A percentile compares a stretch with the other conserved stretches of the same genome.
These are phyloP conservation scores for Eimeria sp. DNA, from an alignment of 169 alveolate genomes.

Conservation along the genomic window DNA sequence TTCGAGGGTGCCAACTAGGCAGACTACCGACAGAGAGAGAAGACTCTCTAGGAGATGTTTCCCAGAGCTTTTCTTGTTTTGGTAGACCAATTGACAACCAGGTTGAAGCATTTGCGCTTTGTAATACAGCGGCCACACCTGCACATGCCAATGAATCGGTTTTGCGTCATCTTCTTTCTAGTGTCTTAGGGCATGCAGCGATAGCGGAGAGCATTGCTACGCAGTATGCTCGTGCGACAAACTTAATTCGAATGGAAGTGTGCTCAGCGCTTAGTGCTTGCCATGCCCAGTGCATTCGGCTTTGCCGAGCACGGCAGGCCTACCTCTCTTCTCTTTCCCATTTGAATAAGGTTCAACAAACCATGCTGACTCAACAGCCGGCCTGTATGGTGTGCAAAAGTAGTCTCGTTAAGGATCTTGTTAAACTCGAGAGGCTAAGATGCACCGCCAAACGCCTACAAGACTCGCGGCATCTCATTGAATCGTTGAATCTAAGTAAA, in stretches of 20 bases:
- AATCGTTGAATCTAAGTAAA: constrained; percentile 4
- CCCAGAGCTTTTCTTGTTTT: neutral
- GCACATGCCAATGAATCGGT: neutral
- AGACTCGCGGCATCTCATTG: constrained; percentile 17
- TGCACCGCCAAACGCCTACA: neutral
- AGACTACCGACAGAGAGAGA: neutral
- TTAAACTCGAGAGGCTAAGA: neutral
- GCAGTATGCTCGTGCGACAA: constrained; percentile 21
- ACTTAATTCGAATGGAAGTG: neutral
- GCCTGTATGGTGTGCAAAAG: neutral
- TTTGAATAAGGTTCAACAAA: neutral
- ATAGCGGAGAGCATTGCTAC: neutral
- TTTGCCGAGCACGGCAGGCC: neutral
- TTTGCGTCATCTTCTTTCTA: neutral
- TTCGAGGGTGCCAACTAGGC: neutral
- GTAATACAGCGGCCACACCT: neutral
- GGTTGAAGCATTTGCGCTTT: neutral
- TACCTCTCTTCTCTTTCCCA: neutral
- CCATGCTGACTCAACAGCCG: neutral
- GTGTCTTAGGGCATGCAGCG: neutral
- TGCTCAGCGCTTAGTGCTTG: neutral
- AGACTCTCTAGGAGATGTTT: neutral
- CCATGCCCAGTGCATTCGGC: constrained; percentile 26
- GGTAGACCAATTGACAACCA: neutral
- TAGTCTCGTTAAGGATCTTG: neutral